Evolutionary conservation across 202 grass and related monocot genomes (phyloP), one percentile per base, ranked within the genome.

Genomic region (Carex arenaria): DNA sequence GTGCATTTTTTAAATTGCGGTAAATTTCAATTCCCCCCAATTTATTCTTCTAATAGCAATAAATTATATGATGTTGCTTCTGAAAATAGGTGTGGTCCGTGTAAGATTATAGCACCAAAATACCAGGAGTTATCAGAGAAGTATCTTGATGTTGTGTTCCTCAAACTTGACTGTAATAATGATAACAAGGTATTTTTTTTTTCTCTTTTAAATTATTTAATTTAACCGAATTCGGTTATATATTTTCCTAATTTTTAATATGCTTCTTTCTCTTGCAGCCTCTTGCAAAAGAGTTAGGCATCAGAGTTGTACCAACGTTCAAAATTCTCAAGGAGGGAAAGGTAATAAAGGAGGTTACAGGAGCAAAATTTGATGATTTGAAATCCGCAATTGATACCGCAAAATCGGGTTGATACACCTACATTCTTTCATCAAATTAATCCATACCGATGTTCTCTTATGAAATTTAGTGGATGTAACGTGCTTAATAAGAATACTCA

Each of bases 281-380:
- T 84, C 91, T 93, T 78, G 91, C 93, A 36, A 95, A 98, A 62
- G 91, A 93, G 82, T 85, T 98, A 28, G 95, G 91, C 28, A 79
- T 98, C 82, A 98, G 53, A 83, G 93, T 93, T 42, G 95, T 93
- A n/a, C 93, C 95, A 72, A 98, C 91, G 73, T 93, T 98, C 91
- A 98, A 98, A 81, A 94, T 98, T 82, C 64, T 98, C 67, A 92
- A 93, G 88, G 89, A 92, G 18, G 83, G 89, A 17, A 92, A 95
- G 73, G 87, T 94, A 28, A 72, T 89, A 62, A 94, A 91, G 90
- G 95, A 97, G 87, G 85, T 95, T 67, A 98, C 86, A 12, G 95
- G 91, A 34, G 86, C 95, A 1, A 98, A 98, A 82, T 68, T 93
- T 14, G 93, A 95, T 65, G 93, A 93, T 74, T 86, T 95, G 80